Evolutionary conservation across 495 filamentous ascomycete genomes (phyloP).

Genomic region (Penicillium paradoxum): DNA sequence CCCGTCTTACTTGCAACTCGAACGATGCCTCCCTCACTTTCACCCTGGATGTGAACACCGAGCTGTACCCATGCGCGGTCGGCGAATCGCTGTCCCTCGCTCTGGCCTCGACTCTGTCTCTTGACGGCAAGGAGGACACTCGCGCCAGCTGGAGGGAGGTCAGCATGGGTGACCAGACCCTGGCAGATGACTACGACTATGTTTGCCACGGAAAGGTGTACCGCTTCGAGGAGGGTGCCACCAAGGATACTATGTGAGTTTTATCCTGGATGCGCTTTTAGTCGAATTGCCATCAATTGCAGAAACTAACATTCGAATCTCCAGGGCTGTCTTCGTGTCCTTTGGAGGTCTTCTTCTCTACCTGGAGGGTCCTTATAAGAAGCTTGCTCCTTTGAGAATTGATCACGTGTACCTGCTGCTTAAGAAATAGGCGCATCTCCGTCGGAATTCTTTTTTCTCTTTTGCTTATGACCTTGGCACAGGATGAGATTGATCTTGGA

Average conservation of each 20-base stretch:
- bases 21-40: slow-evolving; percentile 67
- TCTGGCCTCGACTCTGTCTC: slow-evolving; percentile 74
- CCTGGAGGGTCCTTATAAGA: slow-evolving; percentile 92
- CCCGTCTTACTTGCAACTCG: slow-evolving; percentile 68
- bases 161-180: slow-evolving; percentile 62
- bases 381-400: slow-evolving; percentile 80
- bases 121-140: slow-evolving; percentile 72
- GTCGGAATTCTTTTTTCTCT: slow-evolving; percentile 7
- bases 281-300: not conserved
- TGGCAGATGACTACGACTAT: slow-evolving; percentile 94
- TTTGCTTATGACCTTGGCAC: slow-evolving; percentile 6
- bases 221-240: slow-evolving; percentile 82
- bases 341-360: slow-evolving; percentile 89
- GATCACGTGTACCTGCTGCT: slow-evolving; percentile 90
- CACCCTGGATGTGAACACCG: slow-evolving; percentile 87
- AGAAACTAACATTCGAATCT: not conserved
- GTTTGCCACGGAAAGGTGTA: slow-evolving; percentile 98
- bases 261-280: not conserved
- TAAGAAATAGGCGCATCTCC: slow-evolving; percentile 62
- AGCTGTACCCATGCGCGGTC: slow-evolving; percentile 72
- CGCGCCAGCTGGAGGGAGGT: slow-evolving; percentile 72
- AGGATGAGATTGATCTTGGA: not conserved
- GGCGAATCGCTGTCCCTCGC: slow-evolving; percentile 74
- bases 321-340: slow-evolving; percentile 86
- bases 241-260: slow-evolving; percentile 78